These are phyloP conservation scores for Tuctoria greenei DNA, from an alignment of 176 grass and related monocot genomes.

Conservation along the genomic window DNA sequence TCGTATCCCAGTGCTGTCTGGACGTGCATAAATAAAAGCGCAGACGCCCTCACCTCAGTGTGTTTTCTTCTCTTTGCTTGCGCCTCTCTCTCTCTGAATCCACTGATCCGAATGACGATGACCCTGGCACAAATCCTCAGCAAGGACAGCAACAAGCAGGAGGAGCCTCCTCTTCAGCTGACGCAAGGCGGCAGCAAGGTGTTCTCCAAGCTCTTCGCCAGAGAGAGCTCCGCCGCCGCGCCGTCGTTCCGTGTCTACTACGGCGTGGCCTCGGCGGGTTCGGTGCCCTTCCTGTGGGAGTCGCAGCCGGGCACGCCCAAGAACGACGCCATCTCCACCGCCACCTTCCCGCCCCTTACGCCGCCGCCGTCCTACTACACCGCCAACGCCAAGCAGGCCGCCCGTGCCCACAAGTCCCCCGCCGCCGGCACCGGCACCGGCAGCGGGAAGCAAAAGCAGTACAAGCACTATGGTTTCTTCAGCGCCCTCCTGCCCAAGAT, in stretches of 20 bases:
- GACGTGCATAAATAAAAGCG: constrained; percentile 30
- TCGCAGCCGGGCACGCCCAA: constrained; percentile 90
- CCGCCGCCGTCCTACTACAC: constrained; percentile 79
- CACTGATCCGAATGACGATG: not conserved
- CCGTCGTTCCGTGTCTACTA: constrained; percentile 86
- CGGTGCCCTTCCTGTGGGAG: constrained; percentile 85
- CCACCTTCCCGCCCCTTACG: constrained; percentile 47
- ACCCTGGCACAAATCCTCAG: constrained; percentile 15
- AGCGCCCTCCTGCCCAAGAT: constrained; percentile 57
- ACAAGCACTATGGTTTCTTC: constrained; percentile 46
- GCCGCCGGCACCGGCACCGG: not conserved
- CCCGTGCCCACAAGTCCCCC: not conserved
- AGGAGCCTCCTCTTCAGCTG: constrained; percentile 20
- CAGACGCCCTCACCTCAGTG: not conserved
- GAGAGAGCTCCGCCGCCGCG: constrained; percentile 51
- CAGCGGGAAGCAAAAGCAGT: constrained; percentile 24
- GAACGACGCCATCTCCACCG: constrained; percentile 30
- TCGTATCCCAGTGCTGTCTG: not conserved
- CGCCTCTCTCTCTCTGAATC: not conserved
- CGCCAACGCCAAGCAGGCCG: not conserved
- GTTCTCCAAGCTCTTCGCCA: constrained; percentile 51
- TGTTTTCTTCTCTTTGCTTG: not conserved
- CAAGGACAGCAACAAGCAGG: constrained; percentile 6
- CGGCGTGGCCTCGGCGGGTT: constrained; percentile 59
- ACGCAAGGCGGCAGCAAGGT: constrained; percentile 63